Evolutionary conservation across 106 monocot genomes (phyloP).

Genomic region (Dactylorhiza incarnata): DNA sequence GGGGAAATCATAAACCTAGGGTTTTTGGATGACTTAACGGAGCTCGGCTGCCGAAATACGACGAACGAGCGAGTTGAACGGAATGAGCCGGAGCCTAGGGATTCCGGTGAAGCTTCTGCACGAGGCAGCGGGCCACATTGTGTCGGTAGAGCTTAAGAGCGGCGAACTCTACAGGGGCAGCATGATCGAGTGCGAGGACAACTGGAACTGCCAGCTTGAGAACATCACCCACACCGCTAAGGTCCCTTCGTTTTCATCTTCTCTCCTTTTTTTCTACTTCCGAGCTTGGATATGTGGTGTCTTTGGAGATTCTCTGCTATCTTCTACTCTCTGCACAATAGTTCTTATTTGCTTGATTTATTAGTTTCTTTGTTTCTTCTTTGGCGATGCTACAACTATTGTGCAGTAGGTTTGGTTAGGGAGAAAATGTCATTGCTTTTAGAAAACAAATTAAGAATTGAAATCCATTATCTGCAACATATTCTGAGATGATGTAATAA

Average conservation of each 20-base stretch:
- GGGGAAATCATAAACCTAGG: background rate
- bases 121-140: slow-evolving; percentile 70
- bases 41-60: background rate
- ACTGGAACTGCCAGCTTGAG: slow-evolving; percentile 85
- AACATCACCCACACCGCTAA: slow-evolving; percentile 68
- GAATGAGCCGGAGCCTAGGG: slow-evolving; percentile 71
- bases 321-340: background rate
- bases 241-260: slow-evolving; percentile 5
- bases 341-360: background rate
- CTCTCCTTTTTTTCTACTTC: background rate
- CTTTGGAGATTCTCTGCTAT: background rate
- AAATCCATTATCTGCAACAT: too few species aligned
- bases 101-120: slow-evolving; percentile 83
- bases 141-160: slow-evolving; percentile 72
- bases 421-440: too few species aligned
- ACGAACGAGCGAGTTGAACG: background rate
- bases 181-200: slow-evolving; percentile 81
- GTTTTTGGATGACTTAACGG: background rate
- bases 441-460: too few species aligned
- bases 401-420: too few species aligned
- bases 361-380: too few species aligned
- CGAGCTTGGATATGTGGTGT: background rate
- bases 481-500: too few species aligned
- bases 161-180: slow-evolving; percentile 71
- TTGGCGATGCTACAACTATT: too few species aligned